Conservation (phyloP, 495 filamentous ascomycete genomes). For the Tuber microsphaerosporum region DNA sequence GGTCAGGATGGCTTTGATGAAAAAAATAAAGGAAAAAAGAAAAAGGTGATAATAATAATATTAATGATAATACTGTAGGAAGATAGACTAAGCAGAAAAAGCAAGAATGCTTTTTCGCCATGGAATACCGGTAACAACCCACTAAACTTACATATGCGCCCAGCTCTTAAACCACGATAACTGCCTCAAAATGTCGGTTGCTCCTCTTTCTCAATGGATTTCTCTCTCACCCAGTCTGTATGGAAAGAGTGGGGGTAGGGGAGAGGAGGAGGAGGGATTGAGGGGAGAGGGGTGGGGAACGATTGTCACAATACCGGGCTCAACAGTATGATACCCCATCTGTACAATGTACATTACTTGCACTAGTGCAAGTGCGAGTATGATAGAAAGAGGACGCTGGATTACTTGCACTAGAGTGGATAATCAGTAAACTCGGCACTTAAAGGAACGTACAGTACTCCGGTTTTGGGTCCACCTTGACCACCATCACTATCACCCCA, state of each 20-base stretch:
- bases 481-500: not conserved
- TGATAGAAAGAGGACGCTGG: not conserved
- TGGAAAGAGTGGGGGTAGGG: not conserved
- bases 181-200: not conserved
- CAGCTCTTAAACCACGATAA: not conserved
- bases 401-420: not conserved
- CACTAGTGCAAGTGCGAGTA: not conserved
- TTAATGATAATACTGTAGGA: not conserved
- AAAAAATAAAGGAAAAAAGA: not conserved
- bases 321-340: not conserved
- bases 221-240: not conserved
- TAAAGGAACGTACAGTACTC: not conserved
- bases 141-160: not conserved
- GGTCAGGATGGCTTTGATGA: not conserved
- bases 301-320: not conserved
- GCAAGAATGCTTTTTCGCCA: not conserved
- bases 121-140: not conserved
- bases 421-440: not conserved
- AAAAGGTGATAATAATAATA: not conserved
- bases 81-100: not conserved
- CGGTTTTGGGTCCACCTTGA: not conserved
- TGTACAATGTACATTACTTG: not conserved
- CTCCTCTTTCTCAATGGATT: not conserved
- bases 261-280: not conserved
- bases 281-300: not conserved